Base-by-base conservation (phyloP, 2,329 filamentous ascomycete genomes). In the Volutella citrinella region DNA sequence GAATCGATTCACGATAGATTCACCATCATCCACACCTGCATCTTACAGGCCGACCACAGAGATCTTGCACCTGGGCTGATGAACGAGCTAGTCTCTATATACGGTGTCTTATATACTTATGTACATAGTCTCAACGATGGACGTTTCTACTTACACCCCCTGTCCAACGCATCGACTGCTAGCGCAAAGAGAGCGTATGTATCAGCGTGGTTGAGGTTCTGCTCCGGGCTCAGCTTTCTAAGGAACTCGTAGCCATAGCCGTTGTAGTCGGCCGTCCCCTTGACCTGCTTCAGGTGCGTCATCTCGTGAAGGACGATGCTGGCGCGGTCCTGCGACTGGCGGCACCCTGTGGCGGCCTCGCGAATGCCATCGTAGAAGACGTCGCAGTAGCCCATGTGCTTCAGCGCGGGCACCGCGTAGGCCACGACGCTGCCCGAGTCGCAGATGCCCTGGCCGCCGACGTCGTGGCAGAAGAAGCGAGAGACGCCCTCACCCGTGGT, bases 301-400 rank as follows among this genome's bases (percentile, higher is more conserved):
- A 70, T 64, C 65, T 84, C 80, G 50, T 84, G 80, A 10, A 84
- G 59, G 14, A 68, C 69, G 12, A 79, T 82, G 8, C 73, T 80
- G 5, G 75, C 76, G 60, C 80, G 74, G 55, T 83, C 80, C 59
- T 83, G 79, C 4, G 51, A 68, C 54, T 83, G 77, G n/a, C n/a
- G n/a, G 65, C 80, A 85, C 5, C 55, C 57, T 7, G 44, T 49
- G 11, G 68, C 59, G 19, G 78, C 38, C 7, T 66, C 63, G 0
- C 73, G 63, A 6, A 22, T 9, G 8, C 20, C 12, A 8, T 22
- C 20, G 20, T 9, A 22, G 9, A 8, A 22, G 12, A 22, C 9
- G 9, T 15, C 15, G 60, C 77, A 82, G 60, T 79, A 78, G 36
- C 70, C 72, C 49, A 81, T 72, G 48, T 68, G 61, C 50, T 70